Percentiles rank a stretch among this genome's conserved stretches.
These are phyloP conservation scores for Geranium rotundifolium DNA, from an alignment of 345 rosid genomes.

Conservation along the genomic window DNA sequence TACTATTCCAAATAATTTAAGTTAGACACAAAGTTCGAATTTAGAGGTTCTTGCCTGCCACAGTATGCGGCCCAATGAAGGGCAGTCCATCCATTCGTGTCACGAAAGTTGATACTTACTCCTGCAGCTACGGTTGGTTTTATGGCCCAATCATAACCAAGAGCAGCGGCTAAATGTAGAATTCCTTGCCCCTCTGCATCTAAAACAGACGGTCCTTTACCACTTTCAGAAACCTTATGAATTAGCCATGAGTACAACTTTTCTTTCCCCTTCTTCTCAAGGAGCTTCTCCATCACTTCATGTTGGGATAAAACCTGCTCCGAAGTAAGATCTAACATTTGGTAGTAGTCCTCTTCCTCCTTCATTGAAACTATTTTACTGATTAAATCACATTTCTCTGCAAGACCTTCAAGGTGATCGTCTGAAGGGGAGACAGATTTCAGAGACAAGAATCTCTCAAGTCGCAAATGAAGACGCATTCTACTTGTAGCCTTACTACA, in stretches of 20 bases:
- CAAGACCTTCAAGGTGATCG: constrained; percentile 28
- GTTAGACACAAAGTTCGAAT: constrained; percentile 1
- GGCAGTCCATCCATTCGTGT: constrained; percentile 85
- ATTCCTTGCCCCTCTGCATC: constrained; percentile 77
- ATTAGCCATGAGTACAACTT: constrained; percentile 67
- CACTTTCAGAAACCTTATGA: constrained; percentile 56
- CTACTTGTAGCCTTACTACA: constrained; percentile 27
- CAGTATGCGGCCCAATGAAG: constrained; percentile 91
- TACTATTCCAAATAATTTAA: background rate
- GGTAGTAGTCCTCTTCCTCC: constrained; percentile 55
- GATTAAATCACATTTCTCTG: constrained; percentile 38
- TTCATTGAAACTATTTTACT: constrained; percentile 47
- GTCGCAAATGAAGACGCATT: constrained; percentile 34
- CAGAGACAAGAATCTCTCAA: constrained; percentile 48
- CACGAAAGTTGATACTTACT: constrained; percentile 79
- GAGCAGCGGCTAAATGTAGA: constrained; percentile 71
- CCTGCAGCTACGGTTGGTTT: constrained; percentile 61
- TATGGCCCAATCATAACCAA: constrained; percentile 85
- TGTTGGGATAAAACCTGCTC: constrained; percentile 19
- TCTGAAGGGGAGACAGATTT: constrained; percentile 19
- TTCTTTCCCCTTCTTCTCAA: constrained; percentile 45
- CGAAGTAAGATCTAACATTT: constrained; percentile 19
- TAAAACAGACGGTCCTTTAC: constrained; percentile 59
- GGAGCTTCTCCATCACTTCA: constrained; percentile 24
- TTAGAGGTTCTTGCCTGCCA: constrained; percentile 58